phyloP scores from a whole-genome alignment of 2,329 filamentous ascomycete species.

The Fusarium torulosum region DNA sequence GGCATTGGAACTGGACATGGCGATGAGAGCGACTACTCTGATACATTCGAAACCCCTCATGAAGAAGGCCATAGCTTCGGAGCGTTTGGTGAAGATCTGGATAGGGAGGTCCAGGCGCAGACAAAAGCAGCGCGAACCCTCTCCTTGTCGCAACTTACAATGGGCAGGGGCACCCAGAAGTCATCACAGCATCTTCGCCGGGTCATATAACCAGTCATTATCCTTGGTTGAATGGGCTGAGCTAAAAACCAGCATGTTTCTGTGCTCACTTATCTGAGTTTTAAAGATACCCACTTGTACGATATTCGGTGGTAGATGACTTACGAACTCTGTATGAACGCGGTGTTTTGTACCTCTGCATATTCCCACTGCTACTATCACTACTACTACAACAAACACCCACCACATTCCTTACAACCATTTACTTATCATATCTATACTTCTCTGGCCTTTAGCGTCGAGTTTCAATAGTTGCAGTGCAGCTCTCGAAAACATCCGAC shows the following conservation, averaged over 20 bases:
- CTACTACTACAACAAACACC: neutral
- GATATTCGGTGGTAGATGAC: constrained; percentile 33
- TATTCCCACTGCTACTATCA: neutral
- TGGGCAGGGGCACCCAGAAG: constrained; percentile 49
- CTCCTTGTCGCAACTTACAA: constrained; percentile 71
- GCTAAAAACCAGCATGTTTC: neutral
- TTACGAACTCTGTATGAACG: constrained; percentile 36
- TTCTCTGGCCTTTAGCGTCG: constrained; percentile 1
- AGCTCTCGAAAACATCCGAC: constrained; percentile 1
- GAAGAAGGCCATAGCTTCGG: constrained; percentile 61
- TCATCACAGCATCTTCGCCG: constrained; percentile 44
- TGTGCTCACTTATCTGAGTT: constrained; percentile 3
- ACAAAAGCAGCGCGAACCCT: constrained; percentile 73
- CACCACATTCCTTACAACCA: constrained; percentile 30
- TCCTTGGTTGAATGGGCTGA: constrained; percentile 1
- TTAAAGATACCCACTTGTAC: constrained; percentile 24
- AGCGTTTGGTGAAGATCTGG: constrained; percentile 59
- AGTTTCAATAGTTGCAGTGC: constrained; percentile 7
- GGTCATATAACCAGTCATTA: constrained; percentile 39
- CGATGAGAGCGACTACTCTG: constrained; percentile 60
- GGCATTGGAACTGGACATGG: constrained; percentile 54
- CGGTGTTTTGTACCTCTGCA: constrained; percentile 13
- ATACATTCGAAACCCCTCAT: constrained; percentile 65
- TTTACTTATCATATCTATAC: constrained; percentile 25
- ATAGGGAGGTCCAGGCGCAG: constrained; percentile 55